Evolutionary conservation across 1,139 yeast species (phyloP).

Genomic region (Zygosaccharomyces sapae): DNA sequence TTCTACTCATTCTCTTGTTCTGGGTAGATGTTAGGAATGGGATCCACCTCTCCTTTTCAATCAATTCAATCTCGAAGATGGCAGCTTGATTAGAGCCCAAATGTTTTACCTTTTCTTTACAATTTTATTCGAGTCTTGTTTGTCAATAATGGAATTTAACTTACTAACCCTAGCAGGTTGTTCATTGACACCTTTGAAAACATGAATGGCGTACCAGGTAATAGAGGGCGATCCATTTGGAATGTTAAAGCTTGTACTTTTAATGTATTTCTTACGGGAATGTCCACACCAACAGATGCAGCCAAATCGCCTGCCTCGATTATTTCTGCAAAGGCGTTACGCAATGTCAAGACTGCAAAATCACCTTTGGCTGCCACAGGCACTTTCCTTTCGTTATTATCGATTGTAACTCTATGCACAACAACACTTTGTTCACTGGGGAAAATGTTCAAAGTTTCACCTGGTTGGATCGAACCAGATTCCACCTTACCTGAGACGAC

Average conservation of each 20-base stretch:
- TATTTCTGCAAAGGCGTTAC: conserved; percentile 47
- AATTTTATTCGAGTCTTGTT: conserved; percentile 40
- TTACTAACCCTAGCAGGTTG: conserved; percentile 67
- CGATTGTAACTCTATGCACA: conserved; percentile 41
- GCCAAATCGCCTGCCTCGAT: conserved; percentile 73
- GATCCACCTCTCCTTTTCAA: conserved; percentile 44
- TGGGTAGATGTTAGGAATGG: conserved; percentile 61
- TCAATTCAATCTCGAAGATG: conserved; percentile 59
- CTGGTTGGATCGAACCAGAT: conserved; percentile 71
- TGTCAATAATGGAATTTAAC: conserved; percentile 51
- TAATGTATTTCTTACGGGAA: conserved; percentile 50
- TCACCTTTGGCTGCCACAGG: conserved; percentile 66
- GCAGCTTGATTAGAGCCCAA: conserved; percentile 72
- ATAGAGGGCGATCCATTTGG: conserved; percentile 65
- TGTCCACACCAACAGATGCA: conserved; percentile 46
- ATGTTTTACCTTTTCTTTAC: conserved; percentile 60
- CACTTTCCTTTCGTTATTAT: conserved; percentile 33
- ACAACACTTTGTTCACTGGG: conserved; percentile 50
- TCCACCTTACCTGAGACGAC: conserved; percentile 64
- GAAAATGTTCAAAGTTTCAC: conserved; percentile 60
- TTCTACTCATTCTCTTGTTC: conserved; percentile 66
- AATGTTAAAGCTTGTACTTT: conserved; percentile 60
- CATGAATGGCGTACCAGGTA: conserved; percentile 79
- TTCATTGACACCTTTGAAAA: conserved; percentile 73
- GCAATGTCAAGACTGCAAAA: conserved; percentile 56